phyloP scores from a whole-genome alignment of 2,329 filamentous ascomycete species.

The Macrophomina phaseolina region DNA sequence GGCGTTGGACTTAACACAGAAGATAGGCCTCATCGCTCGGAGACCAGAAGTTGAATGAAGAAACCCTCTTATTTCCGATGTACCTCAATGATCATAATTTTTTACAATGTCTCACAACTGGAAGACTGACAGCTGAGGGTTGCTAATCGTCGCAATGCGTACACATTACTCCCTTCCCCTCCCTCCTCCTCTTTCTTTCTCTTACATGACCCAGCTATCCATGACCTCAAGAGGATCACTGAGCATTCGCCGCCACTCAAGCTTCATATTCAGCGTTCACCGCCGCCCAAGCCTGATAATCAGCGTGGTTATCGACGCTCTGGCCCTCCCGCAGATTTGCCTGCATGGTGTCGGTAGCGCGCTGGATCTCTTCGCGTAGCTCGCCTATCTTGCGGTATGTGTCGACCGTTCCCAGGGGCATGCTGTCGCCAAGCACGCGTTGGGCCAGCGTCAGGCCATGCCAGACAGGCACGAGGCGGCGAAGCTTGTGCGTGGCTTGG shows the following conservation, averaged over 20 bases:
- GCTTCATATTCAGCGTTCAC: neutral
- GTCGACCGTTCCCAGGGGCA: slow-evolving; percentile 38
- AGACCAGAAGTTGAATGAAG: too few relatives aligned
- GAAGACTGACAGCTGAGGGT: too few relatives aligned
- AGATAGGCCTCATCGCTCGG: too few relatives aligned
- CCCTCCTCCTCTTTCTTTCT: too few relatives aligned
- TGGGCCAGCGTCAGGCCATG: slow-evolving; percentile 52
- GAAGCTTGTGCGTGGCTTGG: slow-evolving; percentile 36
- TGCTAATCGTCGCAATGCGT: too few relatives aligned
- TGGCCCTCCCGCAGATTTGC: neutral
- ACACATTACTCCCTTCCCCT: too few relatives aligned
- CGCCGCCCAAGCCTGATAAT: neutral
- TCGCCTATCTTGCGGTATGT: neutral
- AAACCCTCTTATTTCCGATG: too few relatives aligned
- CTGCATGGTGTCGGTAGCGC: neutral
- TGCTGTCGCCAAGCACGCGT: slow-evolving; percentile 46
- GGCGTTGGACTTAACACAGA: too few relatives aligned
- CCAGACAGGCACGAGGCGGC: slow-evolving; percentile 44
- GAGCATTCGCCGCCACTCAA: neutral
- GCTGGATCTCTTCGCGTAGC: neutral
- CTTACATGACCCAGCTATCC: too few relatives aligned
- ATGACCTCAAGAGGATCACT: neutral
- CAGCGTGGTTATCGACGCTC: neutral
- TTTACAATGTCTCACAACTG: too few relatives aligned
- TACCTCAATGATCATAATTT: too few relatives aligned